Conservation (phyloP, 2,329 filamentous ascomycete species). For the Emmonsiellopsis sp. region DNA sequence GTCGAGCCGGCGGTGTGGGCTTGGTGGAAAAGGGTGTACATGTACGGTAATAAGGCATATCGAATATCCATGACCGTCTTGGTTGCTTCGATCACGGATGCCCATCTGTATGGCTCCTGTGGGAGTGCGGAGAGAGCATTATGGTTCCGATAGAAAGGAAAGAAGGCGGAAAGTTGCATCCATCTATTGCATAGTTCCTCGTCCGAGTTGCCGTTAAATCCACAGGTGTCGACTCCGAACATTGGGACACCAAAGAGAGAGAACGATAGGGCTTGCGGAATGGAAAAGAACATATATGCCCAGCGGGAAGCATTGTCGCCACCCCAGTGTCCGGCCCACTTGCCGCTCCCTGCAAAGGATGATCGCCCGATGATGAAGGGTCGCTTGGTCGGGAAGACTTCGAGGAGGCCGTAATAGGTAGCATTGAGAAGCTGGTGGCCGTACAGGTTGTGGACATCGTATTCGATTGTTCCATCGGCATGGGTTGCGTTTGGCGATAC, state of each 20-base stretch:
- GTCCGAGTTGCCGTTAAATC: slow-evolving; percentile 59
- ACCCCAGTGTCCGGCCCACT: slow-evolving; percentile 73
- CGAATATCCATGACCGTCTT: slow-evolving; percentile 60
- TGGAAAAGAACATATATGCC: slow-evolving; percentile 66
- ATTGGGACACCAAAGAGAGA: slow-evolving; percentile 67
- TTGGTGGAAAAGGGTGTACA: slow-evolving; percentile 64
- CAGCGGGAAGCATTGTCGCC: slow-evolving; percentile 65
- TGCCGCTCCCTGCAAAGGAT: slow-evolving; percentile 69
- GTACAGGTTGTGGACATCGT: slow-evolving; percentile 75
- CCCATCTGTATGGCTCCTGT: slow-evolving; percentile 67
- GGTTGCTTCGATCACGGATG: slow-evolving; percentile 55
- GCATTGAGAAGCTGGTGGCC: slow-evolving; percentile 68
- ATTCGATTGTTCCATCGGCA: slow-evolving; percentile 62
- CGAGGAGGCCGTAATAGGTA: slow-evolving; percentile 62
- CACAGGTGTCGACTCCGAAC: slow-evolving; percentile 64
- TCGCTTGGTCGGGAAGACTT: slow-evolving; percentile 57
- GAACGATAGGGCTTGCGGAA: slow-evolving; percentile 68
- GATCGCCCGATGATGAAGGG: slow-evolving; percentile 79
- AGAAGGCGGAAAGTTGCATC: slow-evolving; percentile 66
- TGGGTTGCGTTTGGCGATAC: slow-evolving; percentile 72
- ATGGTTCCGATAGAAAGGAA: slow-evolving; percentile 72
- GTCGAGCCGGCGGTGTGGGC: slow-evolving; percentile 59
- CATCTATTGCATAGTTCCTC: slow-evolving; percentile 64
- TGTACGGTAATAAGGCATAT: slow-evolving; percentile 62
- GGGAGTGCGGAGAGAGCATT: slow-evolving; percentile 52